Conservation (phyloP, 169 alveolate genomes). For the Eimeria falciformis region DNA sequence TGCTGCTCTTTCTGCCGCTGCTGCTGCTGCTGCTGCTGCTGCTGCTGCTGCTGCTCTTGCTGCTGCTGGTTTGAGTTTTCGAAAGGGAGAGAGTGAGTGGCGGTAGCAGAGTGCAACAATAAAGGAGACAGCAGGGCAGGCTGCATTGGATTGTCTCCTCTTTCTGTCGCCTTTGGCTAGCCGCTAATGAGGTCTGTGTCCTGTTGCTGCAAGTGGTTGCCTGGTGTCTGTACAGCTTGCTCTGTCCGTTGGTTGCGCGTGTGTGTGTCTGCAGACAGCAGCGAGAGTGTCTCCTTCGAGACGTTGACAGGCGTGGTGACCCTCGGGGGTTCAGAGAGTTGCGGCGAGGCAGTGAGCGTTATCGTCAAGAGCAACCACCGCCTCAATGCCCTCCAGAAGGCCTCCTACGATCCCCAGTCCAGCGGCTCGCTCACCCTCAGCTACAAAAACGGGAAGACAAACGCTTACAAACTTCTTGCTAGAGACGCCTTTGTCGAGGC, state of each 20-base stretch:
- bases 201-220: no score
- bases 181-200: no score
- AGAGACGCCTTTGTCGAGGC: slow-evolving; percentile 41
- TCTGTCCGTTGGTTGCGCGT: no score
- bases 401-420: neutral
- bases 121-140: no score
- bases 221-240: no score
- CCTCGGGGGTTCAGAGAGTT: neutral
- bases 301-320: neutral
- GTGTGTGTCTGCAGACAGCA: no score
- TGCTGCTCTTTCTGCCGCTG: neutral
- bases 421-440: neutral
- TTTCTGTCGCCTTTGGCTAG: no score
- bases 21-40: neutral
- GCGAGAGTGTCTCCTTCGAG: neutral
- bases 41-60: neutral
- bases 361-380: slow-evolving; percentile 40
- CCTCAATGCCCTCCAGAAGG: slow-evolving; percentile 25
- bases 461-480: slow-evolving; percentile 12
- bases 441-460: neutral
- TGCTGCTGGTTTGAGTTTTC: neutral
- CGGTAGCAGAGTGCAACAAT: no score
- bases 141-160: no score
- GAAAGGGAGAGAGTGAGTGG: no score
- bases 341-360: neutral